Evolutionary conservation across 176 grass and related monocot genomes (phyloP).

Genomic region (Themeda triandra): DNA sequence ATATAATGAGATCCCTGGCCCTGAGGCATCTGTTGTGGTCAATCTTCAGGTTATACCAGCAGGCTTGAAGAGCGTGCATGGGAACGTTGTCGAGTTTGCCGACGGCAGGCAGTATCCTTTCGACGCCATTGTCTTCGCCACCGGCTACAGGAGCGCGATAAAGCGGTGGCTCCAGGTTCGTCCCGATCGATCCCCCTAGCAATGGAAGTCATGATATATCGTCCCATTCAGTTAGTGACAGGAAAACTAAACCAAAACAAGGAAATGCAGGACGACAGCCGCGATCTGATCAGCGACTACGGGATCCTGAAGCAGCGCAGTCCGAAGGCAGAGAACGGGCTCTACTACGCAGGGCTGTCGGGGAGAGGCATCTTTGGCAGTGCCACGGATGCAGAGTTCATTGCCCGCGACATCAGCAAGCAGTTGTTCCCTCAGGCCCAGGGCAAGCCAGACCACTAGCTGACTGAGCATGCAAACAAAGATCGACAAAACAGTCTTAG

Average conservation of each 20-base stretch:
- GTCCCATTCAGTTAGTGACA: not conserved
- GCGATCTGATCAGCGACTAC: not conserved
- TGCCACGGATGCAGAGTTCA: not conserved
- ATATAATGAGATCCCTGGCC: too few species aligned
- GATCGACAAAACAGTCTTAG: too few species aligned
- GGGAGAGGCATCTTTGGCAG: not conserved
- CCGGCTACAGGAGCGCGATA: conserved; percentile 47
- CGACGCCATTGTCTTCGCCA: conserved; percentile 61
- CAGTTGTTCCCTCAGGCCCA: not conserved
- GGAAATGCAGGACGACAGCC: not conserved
- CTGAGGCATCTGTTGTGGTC: not conserved
- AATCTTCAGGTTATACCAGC: conserved; percentile 31
- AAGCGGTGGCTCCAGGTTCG: conserved; percentile 56
- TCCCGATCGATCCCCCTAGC: not conserved
- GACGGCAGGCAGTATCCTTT: conserved; percentile 26
- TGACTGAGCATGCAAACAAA: too few species aligned
- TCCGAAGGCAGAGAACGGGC: not conserved
- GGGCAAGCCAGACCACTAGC: not conserved
- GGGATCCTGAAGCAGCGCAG: not conserved
- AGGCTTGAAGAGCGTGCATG: conserved; percentile 10
- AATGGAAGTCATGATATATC: not conserved
- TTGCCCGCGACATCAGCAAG: not conserved
- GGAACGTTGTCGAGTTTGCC: conserved; percentile 37
- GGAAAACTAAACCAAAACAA: not conserved
- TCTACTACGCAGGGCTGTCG: not conserved